Base-by-base conservation (phyloP, 2,329 filamentous ascomycete genomes). In the Alternaria arbusti region DNA sequence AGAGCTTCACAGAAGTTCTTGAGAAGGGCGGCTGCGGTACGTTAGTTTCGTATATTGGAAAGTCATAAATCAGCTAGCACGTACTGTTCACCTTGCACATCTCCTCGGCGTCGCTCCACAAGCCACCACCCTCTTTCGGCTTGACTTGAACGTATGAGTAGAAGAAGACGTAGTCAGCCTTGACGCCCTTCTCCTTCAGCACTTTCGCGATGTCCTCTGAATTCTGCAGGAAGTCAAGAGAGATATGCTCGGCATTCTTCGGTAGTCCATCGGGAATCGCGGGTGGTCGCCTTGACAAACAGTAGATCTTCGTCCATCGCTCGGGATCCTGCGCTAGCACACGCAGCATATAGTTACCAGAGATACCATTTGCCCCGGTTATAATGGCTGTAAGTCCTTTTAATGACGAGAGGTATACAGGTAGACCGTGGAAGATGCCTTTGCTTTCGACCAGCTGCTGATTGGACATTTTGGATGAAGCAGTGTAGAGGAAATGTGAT, bases 301-400 rank as follows among this genome's bases (percentile, higher is more conserved):
- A 82, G 70, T 85, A 86, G 50, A 87, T 83, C 64, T 86, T 86
- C 11, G 72, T 79, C 85, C 85, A 87, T 57, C 85, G 79, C 49
- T 82, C 63, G 0, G 85, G 83, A 20, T 78, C 76, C 36, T 84
- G 78, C 15, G 80, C 76, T 3, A 87, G 78, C 1, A 83, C 84
- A 11, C 82, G 82, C 54, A 87, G 74, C 74, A 85, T 86, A 69
- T 85, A 80, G 63, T 83, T 81, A 2, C 85, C 85, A 0, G 84
- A 86, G 26, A 87, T 84, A 9, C 85, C 86, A 79, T 86, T 87
- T 56, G 84, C 83, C 6, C 85, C 85, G 0, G 84, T 86, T 40
- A 87, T 80, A 47, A 87, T 83, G 4, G 85, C 85, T 0, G 83
- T 85, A 23, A 86, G 78, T 20, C 76, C 79, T 64, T 82, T 81